Base-by-base conservation (phyloP, 2,329 filamentous ascomycete genomes). In the Cercospora sesami region DNA sequence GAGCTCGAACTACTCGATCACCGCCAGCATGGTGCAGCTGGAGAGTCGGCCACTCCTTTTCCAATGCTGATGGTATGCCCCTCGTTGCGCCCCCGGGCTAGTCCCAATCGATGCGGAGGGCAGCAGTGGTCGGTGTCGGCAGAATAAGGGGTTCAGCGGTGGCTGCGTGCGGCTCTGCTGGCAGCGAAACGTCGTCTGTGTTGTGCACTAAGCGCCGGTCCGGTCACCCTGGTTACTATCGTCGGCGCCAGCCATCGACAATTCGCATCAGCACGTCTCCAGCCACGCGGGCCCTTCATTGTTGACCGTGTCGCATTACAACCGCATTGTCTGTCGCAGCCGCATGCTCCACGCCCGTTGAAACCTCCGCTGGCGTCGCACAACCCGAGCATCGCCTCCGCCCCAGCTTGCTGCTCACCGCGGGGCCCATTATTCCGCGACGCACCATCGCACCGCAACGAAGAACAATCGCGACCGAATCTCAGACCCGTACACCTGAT, bases 171-270 rank as follows among this genome's bases (percentile, higher is more conserved):
- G 42, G 42, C 42, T 48, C 42, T 48, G 42, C 39, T 45, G 16
- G 16, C 39, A 45, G 16, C n/a, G n/a, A 51, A 51, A 51, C 45
- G 45, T 51, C 45, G 45, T 57, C 53, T 57, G 53, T 58, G 58
- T 39, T 60, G 45, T 51, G 10, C 45, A 51, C 45, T 51, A 51
- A 21, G 42, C 18, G 42, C 8, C 42, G 42, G 42, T 48, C 42
- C 42, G 45, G 59, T 18, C n/a, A 48, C 59, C 36, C 16, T 2
- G 59, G 31, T 14, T 48, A 61, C 36, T 61, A 61, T 61, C 51
- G 5, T 18, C 42, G 18, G 7, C 42, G 18, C 42, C 42, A 48
- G 42, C 42, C 42, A 48, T 48, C 42, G 42, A 28, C 28, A 30
- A 16, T 57, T 31, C 21, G 16, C 53, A n/a, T 4, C 26, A 28